Base-by-base conservation (phyloP, 2,329 filamentous ascomycete genomes). In the Acephala macrosclerotiorum region DNA sequence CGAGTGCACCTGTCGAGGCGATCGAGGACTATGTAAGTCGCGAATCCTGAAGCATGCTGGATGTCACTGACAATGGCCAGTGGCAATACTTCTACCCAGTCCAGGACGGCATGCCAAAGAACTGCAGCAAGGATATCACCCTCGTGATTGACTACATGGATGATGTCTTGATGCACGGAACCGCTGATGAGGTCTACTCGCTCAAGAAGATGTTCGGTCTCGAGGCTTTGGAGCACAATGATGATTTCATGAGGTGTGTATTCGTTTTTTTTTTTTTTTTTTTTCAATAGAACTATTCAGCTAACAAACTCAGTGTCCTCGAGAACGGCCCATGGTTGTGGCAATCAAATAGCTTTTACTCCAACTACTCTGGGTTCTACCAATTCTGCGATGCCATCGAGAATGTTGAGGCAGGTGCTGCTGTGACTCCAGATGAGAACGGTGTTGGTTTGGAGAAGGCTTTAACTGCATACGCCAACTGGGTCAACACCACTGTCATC, bases 21-120 rank as follows among this genome's bases (percentile, higher is more conserved):
- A 81, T 88, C 38, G 80, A 81, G 26, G 79, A 89, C 74, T 87
- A 83, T 71, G 78, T 80, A 51, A 69, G 73, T 66, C 38, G 12
- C 18, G n/a, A 12, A 29, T 7, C 14, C 29, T 53, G 49, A 26
- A 6, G 3, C 9, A 14, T n/a, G 4, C 16, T 29, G 25, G 14
- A 53, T 33, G 5, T 9, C 47, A 29, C 64, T 67, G 42, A 69
- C 55, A 58, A 22, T 49, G 1, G n/a, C 26, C 45, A 80, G 78
- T 89, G 85, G 85, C 78, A 83, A 73, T 89, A 88, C 70, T 88
- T 87, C 71, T 71, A 78, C 3, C 85, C 85, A 0, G 79, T 88
- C n/a, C 82, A 85, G 71, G 71, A 84, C 36, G 86, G 85, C 8
- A 87, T 88, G 84, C 81, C 86, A 6, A 74, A 79, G 70, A 89